These are phyloP conservation scores for Fusarium nygamai DNA, from an alignment of 2,329 filamentous ascomycete genomes.

Conservation along the genomic window DNA sequence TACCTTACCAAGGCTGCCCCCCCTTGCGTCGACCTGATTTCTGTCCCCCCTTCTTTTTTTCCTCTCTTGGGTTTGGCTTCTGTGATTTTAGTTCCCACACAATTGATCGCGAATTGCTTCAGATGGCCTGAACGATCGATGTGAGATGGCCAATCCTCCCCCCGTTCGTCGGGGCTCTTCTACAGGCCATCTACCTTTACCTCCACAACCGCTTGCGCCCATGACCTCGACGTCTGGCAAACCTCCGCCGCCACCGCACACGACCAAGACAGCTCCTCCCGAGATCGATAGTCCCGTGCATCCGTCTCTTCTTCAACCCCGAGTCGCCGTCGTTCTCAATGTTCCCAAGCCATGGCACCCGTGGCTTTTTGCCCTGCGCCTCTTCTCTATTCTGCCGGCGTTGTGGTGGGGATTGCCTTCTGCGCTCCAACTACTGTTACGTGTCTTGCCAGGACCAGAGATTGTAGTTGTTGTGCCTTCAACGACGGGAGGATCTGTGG, in stretches of 20 bases:
- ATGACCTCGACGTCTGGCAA: conserved; percentile 20
- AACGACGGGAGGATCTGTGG: conserved; percentile 35
- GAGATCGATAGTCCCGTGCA: conserved; percentile 33
- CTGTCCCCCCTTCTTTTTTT: background rate
- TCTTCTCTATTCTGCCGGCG: conserved; percentile 75
- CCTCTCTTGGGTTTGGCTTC: background rate
- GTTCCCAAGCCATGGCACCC: conserved; percentile 78
- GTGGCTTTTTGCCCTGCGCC: conserved; percentile 77
- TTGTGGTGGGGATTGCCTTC: conserved; percentile 77
- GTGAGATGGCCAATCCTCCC: conserved; percentile 42
- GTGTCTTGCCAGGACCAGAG: conserved; percentile 60
- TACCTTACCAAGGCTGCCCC: conserved; percentile 2
- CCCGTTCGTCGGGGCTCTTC: conserved; percentile 41
- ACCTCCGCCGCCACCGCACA: background rate
- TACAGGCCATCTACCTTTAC: conserved; percentile 37
- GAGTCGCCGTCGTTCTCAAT: conserved; percentile 80
- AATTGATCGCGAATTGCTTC: conserved; percentile 8
- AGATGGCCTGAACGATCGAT: conserved; percentile 41
- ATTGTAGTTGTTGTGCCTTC: conserved; percentile 41
- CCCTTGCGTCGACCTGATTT: conserved; percentile 15
- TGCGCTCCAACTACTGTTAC: conserved; percentile 73
- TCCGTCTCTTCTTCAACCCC: conserved; percentile 72
- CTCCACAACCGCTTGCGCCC: conserved; percentile 29
- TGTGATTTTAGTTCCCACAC: background rate
- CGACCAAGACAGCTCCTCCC: conserved; percentile 10